phyloP scores from a whole-genome alignment of 129 eudicot species.

The Tagetes patula region DNA sequence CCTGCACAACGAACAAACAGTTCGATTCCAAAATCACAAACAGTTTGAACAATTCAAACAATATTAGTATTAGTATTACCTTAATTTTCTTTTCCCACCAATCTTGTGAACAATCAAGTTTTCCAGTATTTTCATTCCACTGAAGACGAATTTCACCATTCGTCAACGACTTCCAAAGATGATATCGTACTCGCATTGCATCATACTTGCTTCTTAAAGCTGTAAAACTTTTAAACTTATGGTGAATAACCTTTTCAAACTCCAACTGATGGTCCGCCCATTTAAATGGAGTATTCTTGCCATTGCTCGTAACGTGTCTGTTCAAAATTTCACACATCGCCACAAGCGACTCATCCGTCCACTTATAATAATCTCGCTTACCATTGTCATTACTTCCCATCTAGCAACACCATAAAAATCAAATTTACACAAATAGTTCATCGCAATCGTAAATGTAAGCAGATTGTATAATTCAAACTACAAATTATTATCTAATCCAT shows the following conservation, averaged over 20 bases:
- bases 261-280: slow-evolving; percentile 4
- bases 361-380: not conserved
- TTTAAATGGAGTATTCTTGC: not conserved
- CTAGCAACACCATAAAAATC: not conserved
- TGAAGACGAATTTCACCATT: not conserved
- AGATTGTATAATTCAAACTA: too few species aligned
- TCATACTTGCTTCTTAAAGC: slow-evolving; percentile 21
- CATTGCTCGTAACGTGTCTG: not conserved
- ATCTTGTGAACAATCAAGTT: not conserved
- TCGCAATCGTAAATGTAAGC: not conserved
- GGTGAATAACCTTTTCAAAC: slow-evolving; percentile 5
- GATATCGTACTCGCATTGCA: not conserved
- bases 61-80: not conserved
- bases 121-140: slow-evolving; percentile 9
- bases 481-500: too few species aligned
- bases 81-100: slow-evolving; percentile 15
- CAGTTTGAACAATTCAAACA: not conserved
- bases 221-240: not conserved
- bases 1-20: not conserved
- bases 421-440: not conserved
- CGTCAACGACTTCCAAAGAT: slow-evolving; percentile 15
- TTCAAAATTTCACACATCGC: slow-evolving; percentile 11
- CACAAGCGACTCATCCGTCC: not conserved
- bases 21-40: not conserved
- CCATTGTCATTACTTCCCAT: not conserved